Evolutionary conservation across 768 basidiomycete genomes (phyloP).

Genomic region (Lyophyllum shimeji): DNA sequence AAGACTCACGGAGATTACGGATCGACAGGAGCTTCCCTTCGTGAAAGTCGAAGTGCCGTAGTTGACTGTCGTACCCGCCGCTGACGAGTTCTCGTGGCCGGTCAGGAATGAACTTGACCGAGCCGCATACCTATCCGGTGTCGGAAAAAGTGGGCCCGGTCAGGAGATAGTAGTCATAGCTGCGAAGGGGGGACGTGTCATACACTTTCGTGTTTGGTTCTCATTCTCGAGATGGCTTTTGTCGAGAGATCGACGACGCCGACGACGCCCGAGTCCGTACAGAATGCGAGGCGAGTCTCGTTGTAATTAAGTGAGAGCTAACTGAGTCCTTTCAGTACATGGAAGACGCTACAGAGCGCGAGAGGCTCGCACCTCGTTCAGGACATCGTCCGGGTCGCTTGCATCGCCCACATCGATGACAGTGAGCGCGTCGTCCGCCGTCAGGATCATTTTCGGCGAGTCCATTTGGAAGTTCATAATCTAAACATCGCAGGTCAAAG

Average conservation of each 20-base stretch:
- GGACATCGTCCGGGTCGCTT: constrained; percentile 44
- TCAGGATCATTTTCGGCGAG: constrained; percentile 52
- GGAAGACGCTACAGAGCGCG: background rate
- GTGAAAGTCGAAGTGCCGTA: constrained; percentile 67
- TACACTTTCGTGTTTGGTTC: constrained; percentile 62
- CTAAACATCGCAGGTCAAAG: constrained; percentile 16
- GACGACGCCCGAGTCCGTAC: constrained; percentile 66
- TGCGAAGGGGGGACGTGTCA: constrained; percentile 20
- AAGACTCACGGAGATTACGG: constrained; percentile 52
- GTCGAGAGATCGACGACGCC: constrained; percentile 63
- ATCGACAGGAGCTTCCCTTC: constrained; percentile 59
- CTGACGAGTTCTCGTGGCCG: constrained; percentile 73
- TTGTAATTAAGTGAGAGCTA: constrained; percentile 64
- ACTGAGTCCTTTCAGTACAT: constrained; percentile 35
- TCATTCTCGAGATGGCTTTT: constrained; percentile 53
- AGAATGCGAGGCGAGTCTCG: constrained; percentile 62
- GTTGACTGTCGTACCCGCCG: constrained; percentile 69
- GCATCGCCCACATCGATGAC: constrained; percentile 47
- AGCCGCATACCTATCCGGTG: constrained; percentile 61
- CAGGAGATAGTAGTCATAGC: constrained; percentile 2
- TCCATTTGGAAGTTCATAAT: constrained; percentile 48
- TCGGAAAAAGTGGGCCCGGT: background rate
- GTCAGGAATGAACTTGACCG: constrained; percentile 69
- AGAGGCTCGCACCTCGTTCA: constrained; percentile 62
- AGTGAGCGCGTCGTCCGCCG: constrained; percentile 44